Base-by-base conservation (phyloP, 1,284 basidiomycete genomes). In the Cryptococcus sp. region DNA sequence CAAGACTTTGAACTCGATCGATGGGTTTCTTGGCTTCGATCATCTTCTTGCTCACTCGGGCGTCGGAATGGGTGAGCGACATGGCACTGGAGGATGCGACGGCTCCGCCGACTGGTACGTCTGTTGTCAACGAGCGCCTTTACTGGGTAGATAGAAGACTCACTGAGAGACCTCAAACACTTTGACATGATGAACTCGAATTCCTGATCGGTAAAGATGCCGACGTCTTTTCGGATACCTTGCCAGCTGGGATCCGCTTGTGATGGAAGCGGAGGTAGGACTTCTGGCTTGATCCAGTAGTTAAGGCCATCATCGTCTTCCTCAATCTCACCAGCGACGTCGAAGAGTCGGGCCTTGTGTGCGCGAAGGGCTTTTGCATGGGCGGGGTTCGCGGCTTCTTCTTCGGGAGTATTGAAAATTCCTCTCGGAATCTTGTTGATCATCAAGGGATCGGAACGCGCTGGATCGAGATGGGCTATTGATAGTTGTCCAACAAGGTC, bases 121-220 rank as follows among this genome's bases (percentile, higher is more conserved):
- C 88, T 49, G 36, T 36, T 21, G 37, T n/a, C 24, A 48, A 22
- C 18, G 10, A 21, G 19, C n/a, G n/a, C n/a, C n/a, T n/a, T n/a
- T n/a, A 28, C 28, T 28, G 5, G 28, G 28, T 4, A 28, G 4
- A 13, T 19, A 18, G 11, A 43, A 7, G 18, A 79, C 87, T 60
- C 74, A 93, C 85, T 90, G 81, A 97, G 88, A 9, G 88, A 87
- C 39, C 85, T 81, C 31, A 98, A 77, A 25, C 88, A 88, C 72
- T 96, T 94, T 24, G 86, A 85, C 70, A 93, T 84, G 53, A 98
- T 78, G 36, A 87, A 79, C 52, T 85, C 83, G 83, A 91, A 98
- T 72, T 98, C 85, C 36, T 82, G 77, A 53, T 91, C 82, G 7
- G 83, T 87, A 81, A 92, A 96, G 54, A 98, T 86, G 23, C 88